Conservation (phyloP, 768 basidiomycete species). For the Lactarius trivialis region DNA sequence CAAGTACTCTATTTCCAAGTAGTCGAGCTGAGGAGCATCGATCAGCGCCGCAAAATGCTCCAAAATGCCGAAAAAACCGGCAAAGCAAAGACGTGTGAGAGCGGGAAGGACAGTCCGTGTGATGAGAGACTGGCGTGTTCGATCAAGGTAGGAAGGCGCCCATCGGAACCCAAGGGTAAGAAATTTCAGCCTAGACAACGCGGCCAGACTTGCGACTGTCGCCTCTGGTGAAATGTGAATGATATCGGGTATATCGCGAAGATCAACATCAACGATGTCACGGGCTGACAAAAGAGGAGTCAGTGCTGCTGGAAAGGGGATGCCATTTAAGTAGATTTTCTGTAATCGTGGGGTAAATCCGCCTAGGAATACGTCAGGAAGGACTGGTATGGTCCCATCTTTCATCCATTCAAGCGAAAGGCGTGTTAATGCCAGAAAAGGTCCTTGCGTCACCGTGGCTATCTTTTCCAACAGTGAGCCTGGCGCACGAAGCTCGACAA, state of each 20-base stretch:
- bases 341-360: neutral
- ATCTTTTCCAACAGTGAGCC: neutral
- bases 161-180: neutral
- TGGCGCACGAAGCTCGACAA: neutral
- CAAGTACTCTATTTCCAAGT: neutral
- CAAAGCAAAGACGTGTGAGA: neutral
- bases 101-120: neutral
- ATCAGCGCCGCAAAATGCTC: neutral
- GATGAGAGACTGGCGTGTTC: neutral
- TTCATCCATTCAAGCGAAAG: neutral
- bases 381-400: neutral
- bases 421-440: neutral
- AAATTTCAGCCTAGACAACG: neutral
- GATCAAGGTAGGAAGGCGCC: neutral
- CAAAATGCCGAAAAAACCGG: neutral
- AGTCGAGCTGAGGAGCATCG: neutral
- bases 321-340: neutral
- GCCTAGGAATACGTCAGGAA: neutral
- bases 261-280: neutral
- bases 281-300: neutral
- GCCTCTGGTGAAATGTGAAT: neutral
- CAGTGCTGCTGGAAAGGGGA: neutral
- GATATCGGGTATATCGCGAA: neutral
- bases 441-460: neutral
- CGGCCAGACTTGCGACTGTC: neutral